phyloP scores from a whole-genome alignment of 2,329 filamentous ascomycete genomes.

The Esteya vermicola region DNA sequence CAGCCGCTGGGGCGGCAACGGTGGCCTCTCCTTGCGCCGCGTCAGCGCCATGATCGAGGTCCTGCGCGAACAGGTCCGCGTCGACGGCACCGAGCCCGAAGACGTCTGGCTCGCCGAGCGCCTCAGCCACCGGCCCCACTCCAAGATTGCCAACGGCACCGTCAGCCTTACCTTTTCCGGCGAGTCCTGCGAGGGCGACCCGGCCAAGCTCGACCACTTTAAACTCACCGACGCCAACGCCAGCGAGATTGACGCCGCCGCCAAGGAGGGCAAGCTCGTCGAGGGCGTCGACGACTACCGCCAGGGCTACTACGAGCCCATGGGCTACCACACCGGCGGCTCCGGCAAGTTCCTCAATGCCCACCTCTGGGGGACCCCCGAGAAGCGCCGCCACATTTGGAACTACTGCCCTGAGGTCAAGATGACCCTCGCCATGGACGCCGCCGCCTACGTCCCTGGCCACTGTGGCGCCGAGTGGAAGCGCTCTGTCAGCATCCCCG shows the following conservation, averaged over 20 bases:
- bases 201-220: constrained; percentile 10
- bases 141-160: constrained; percentile 36
- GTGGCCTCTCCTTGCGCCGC: constrained; percentile 35
- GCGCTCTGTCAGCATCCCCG: constrained; percentile 15
- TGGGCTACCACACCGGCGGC: constrained; percentile 43
- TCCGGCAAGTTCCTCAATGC: constrained; percentile 29
- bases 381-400: constrained; percentile 35
- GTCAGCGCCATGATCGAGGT: constrained; percentile 39
- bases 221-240: constrained; percentile 11
- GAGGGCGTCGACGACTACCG: constrained; percentile 34
- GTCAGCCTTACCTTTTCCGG: constrained; percentile 34
- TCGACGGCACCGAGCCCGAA: constrained; percentile 31
- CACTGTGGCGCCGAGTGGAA: constrained; percentile 32
- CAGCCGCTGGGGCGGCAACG: constrained; percentile 33
- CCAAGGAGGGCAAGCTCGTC: constrained; percentile 19
- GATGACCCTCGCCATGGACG: constrained; percentile 41
- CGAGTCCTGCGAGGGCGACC: constrained; percentile 27
- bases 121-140: constrained; percentile 31
- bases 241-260: constrained; percentile 14
- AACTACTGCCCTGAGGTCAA: constrained; percentile 45
- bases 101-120: constrained; percentile 42
- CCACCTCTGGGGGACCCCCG: constrained; percentile 33
- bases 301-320: constrained; percentile 38
- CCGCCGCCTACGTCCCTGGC: constrained; percentile 33
- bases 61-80: constrained; percentile 30